Percentiles rank a stretch among this genome's conserved stretches.
Conservation (phyloP, 306 rosid species). For the Corylus avellana region DNA sequence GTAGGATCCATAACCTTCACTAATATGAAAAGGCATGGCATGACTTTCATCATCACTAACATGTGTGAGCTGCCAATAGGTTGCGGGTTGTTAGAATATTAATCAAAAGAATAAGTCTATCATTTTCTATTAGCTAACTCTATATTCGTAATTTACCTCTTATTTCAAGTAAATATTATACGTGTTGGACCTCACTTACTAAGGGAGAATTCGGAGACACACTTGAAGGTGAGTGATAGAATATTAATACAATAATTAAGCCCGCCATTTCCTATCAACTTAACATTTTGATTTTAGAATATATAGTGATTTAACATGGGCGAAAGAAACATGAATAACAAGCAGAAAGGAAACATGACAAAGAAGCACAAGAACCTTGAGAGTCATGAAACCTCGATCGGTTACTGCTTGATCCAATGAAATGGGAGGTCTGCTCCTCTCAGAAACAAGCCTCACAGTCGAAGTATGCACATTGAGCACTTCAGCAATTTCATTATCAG, state of each 20-base stretch:
- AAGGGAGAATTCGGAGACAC: too few relatives aligned
- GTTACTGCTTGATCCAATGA: constrained; percentile 53
- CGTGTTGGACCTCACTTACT: too few relatives aligned
- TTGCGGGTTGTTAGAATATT: not conserved
- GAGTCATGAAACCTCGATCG: constrained; percentile 50
- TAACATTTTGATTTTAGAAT: too few relatives aligned
- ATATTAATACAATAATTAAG: too few relatives aligned
- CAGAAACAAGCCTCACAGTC: constrained; percentile 53
- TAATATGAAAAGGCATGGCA: not conserved
- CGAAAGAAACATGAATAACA: not conserved
- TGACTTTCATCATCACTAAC: not conserved
- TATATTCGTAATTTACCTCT: too few relatives aligned
- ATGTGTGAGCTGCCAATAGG: not conserved
- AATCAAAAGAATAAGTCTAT: too few relatives aligned
- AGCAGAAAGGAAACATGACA: not conserved
- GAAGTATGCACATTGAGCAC: constrained; percentile 43
- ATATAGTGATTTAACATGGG: too few relatives aligned
- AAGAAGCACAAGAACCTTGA: constrained; percentile 44
- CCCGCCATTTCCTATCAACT: too few relatives aligned
- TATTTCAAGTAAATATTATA: too few relatives aligned
- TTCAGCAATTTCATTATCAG: constrained; percentile 57
- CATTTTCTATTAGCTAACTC: too few relatives aligned
- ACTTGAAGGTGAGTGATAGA: too few relatives aligned
- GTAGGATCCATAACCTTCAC: not conserved
- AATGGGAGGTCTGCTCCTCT: constrained; percentile 52